Evolutionary conservation across 768 basidiomycete species (phyloP).

Genomic region (Cytidiella melzeri): DNA sequence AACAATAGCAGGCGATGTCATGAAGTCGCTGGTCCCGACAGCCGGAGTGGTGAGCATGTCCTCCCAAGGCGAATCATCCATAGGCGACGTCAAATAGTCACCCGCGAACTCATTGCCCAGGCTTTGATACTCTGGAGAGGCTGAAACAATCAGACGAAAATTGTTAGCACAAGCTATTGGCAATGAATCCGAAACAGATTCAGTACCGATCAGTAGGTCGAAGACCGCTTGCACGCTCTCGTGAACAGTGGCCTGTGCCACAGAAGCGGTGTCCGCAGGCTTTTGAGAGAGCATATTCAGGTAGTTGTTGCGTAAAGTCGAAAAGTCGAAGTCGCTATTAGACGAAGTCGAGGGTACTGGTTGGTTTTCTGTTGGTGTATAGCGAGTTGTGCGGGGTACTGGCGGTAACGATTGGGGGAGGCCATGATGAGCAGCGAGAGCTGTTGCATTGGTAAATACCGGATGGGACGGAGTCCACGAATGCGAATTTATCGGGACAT

Average conservation of each 20-base stretch:
- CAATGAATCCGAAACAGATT: slow-evolving; percentile 2
- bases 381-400: slow-evolving; percentile 54
- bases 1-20: slow-evolving; percentile 37
- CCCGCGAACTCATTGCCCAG: slow-evolving; percentile 23
- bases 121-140: slow-evolving; percentile 33
- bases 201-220: slow-evolving; percentile 33
- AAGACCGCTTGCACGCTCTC: slow-evolving; percentile 32
- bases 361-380: slow-evolving; percentile 31
- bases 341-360: slow-evolving; percentile 23
- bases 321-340: slow-evolving; percentile 39
- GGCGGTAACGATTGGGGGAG: slow-evolving; percentile 67
- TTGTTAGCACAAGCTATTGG: slow-evolving; percentile 6
- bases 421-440: slow-evolving; percentile 74
- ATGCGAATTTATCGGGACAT: slow-evolving; percentile 55
- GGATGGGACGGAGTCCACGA: slow-evolving; percentile 60
- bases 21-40: slow-evolving; percentile 30
- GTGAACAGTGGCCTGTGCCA: slow-evolving; percentile 13
- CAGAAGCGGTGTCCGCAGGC: slow-evolving; percentile 14
- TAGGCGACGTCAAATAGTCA: slow-evolving; percentile 41
- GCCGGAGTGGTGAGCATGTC: slow-evolving; percentile 41
- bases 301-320: slow-evolving; percentile 52
- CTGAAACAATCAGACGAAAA: slow-evolving; percentile 13
- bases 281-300: slow-evolving; percentile 55
- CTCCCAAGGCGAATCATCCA: slow-evolving; percentile 42
- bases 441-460: slow-evolving; percentile 60